These are phyloP conservation scores for Amoeboaphelidium protococcarum DNA, from an alignment of 371 early-diverging fungal species.

Conservation along the genomic window DNA sequence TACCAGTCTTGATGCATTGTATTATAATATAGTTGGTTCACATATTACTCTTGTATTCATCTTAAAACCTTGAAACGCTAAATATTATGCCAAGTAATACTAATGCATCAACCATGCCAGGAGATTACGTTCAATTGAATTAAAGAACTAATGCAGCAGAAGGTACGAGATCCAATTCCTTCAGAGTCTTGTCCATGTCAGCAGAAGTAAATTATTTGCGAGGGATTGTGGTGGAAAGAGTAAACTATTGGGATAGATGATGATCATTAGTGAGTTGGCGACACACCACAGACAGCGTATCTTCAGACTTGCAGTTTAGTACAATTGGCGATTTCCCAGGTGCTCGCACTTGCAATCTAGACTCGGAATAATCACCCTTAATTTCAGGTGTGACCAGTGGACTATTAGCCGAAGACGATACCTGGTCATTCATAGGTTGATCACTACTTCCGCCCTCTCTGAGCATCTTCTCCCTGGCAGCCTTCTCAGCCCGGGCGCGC, in stretches of 20 bases:
- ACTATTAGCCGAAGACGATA: background rate
- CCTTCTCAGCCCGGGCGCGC: conserved; percentile 14
- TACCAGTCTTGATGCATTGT: too few relatives aligned
- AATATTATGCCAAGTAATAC: too few relatives aligned
- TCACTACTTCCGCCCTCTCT: background rate
- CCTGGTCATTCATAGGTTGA: background rate
- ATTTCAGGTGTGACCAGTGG: background rate
- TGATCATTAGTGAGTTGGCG: background rate
- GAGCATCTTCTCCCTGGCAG: background rate
- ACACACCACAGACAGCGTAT: background rate
- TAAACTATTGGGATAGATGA: background rate
- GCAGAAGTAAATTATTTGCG: background rate
- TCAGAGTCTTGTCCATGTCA: background rate
- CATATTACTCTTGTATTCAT: too few relatives aligned
- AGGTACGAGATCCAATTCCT: background rate
- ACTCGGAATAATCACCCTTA: background rate
- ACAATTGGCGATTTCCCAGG: background rate
- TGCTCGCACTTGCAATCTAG: background rate
- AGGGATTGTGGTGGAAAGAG: background rate
- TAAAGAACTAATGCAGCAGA: background rate
- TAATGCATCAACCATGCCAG: background rate
- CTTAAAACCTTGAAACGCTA: too few relatives aligned
- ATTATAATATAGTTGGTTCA: too few relatives aligned
- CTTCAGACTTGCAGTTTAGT: background rate
- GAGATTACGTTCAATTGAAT: background rate